Conservation (phyloP, 192 early-diverging fungal species). For the Blastocladiella britannica region DNA sequence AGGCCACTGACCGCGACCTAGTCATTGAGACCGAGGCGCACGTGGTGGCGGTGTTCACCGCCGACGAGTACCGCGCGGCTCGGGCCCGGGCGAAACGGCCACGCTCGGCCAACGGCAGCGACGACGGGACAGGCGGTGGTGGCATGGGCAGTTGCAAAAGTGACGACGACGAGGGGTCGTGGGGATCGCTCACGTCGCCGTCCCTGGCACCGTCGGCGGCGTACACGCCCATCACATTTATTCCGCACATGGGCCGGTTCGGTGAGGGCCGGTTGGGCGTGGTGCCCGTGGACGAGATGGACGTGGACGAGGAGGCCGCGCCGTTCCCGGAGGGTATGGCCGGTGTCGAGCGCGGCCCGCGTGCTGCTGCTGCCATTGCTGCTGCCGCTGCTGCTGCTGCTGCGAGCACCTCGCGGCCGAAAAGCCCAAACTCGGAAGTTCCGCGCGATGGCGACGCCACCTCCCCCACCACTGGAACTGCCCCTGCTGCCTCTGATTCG, state of each 20-base stretch:
- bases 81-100: not conserved
- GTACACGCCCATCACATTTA: not conserved
- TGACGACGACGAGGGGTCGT: no score
- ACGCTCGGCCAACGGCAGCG: no score
- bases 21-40: not conserved
- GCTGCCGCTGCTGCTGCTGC: no score
- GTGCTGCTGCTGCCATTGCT: no score
- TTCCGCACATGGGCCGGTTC: not conserved
- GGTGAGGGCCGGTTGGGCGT: not conserved
- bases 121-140: no score
- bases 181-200: not conserved
- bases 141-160: no score
- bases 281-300: not conserved
- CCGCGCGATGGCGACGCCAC: no score
- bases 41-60: not conserved
- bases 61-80: not conserved
- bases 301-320: not conserved
- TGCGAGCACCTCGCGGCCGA: no score
- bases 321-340: not conserved
- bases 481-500: no score
- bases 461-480: not conserved
- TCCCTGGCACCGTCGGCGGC: no score
- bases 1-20: not conserved
- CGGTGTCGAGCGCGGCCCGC: no score
- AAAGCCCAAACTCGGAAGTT: no score